A percentile compares a stretch with the other conserved stretches of the same genome.
Conservation (phyloP, 2,329 filamentous ascomycete genomes). For the Verticillium albo-atrum region DNA sequence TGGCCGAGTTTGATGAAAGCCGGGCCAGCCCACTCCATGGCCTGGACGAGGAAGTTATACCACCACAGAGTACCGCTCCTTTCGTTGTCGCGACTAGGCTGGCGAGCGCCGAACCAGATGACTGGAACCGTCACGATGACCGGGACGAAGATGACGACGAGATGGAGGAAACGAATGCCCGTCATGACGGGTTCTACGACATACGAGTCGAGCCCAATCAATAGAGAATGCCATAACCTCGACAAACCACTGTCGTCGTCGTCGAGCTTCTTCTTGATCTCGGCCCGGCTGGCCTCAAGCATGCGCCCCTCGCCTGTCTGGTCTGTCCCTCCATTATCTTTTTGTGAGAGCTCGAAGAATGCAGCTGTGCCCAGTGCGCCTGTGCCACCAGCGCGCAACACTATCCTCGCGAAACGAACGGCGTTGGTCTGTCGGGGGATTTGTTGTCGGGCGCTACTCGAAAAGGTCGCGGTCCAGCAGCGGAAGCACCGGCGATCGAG, state of each 20-base stretch:
- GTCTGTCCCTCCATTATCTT: conserved; percentile 42
- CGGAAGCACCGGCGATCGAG: neutral
- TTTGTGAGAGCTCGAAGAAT: conserved; percentile 54
- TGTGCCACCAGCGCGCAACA: conserved; percentile 34
- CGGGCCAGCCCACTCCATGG: conserved; percentile 91
- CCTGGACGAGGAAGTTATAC: conserved; percentile 81
- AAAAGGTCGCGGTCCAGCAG: neutral
- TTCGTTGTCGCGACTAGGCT: conserved; percentile 65
- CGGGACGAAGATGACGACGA: conserved; percentile 85
- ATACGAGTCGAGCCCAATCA: conserved; percentile 66
- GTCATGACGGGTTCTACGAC: conserved; percentile 86
- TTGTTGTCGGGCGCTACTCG: neutral
- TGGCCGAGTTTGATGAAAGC: conserved; percentile 99
- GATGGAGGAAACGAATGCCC: conserved; percentile 78
- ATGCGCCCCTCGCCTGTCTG: conserved; percentile 80
- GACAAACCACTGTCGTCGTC: conserved; percentile 56
- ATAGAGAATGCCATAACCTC: conserved; percentile 52
- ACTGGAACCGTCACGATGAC: conserved; percentile 76
- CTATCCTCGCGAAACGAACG: conserved; percentile 17
- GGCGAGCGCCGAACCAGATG: conserved; percentile 71
- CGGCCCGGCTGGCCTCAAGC: conserved; percentile 74
- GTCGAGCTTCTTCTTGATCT: conserved; percentile 67
- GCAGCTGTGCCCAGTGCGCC: conserved; percentile 47
- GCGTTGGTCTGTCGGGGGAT: neutral
- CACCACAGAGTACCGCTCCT: conserved; percentile 84